A percentile compares a stretch with the other conserved stretches of the same genome.
phyloP scores from a whole-genome alignment of 208 protist genomes.

The Lotmaria passim region DNA sequence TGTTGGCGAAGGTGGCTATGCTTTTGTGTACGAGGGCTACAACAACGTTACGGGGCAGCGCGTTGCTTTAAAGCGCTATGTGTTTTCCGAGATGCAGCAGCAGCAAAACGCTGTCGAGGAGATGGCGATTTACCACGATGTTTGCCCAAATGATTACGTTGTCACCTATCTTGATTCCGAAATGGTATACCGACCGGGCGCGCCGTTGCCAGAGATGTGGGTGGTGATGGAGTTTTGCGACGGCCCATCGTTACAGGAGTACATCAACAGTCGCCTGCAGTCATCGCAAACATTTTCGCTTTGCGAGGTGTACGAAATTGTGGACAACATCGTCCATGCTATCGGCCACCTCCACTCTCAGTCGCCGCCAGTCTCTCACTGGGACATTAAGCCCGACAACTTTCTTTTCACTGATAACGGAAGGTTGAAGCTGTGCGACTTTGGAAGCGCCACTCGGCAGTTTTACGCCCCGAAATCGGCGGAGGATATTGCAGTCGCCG shows the following conservation, averaged over 20 bases:
- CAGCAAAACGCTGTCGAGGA: constrained; percentile 34
- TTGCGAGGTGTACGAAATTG: constrained; percentile 66
- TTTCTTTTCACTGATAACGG: constrained; percentile 72
- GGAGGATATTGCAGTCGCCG: constrained; percentile 61
- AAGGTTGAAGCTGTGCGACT: constrained; percentile 95
- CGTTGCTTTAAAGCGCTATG: constrained; percentile 54
- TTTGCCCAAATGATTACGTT: constrained; percentile 41
- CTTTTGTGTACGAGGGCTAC: constrained; percentile 65
- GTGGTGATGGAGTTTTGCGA: constrained; percentile 77
- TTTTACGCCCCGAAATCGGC: constrained; percentile 74
- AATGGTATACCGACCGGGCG: constrained; percentile 28
- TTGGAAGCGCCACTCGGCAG: constrained; percentile 81
- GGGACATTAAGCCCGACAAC: constrained; percentile 95
- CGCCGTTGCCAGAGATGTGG: constrained; percentile 68
- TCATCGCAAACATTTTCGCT: constrained; percentile 46
- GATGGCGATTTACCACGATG: constrained; percentile 39
- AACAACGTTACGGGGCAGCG: constrained; percentile 39
- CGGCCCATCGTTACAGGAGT: constrained; percentile 62
- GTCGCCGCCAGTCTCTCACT: constrained; percentile 91
- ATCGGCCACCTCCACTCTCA: constrained; percentile 71
- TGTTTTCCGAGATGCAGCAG: constrained; percentile 36
- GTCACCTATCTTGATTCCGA: constrained; percentile 46
- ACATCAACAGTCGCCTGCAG: constrained; percentile 64
- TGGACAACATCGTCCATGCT: constrained; percentile 52
- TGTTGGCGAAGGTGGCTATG: constrained; percentile 60